A percentile compares a stretch with the other conserved stretches of the same genome.
Conservation (phyloP, 371 early-diverging fungal species). For the Vittaforma corneae region DNA sequence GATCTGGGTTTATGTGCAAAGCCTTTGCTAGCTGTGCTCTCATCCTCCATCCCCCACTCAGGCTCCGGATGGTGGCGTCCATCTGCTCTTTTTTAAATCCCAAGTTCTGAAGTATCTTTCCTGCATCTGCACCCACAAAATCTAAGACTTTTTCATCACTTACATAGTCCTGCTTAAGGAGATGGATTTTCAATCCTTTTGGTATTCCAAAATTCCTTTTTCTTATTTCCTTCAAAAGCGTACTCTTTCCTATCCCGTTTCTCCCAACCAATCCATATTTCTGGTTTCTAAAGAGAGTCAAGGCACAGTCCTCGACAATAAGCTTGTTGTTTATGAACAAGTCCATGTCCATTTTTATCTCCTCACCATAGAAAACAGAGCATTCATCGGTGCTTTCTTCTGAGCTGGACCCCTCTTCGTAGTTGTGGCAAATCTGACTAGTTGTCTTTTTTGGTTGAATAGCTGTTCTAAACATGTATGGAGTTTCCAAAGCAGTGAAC, state of each 20-base stretch:
- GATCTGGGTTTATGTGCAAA: slow-evolving; percentile 79
- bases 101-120: slow-evolving; percentile 77
- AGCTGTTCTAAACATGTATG: slow-evolving; percentile 16
- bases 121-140: slow-evolving; percentile 81
- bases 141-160: slow-evolving; percentile 59
- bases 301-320: slow-evolving; percentile 19
- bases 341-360: slow-evolving; percentile 25
- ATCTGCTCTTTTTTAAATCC: slow-evolving; percentile 74
- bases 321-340: slow-evolving; percentile 23
- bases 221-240: slow-evolving; percentile 65
- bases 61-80: slow-evolving; percentile 69
- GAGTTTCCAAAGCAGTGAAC: slow-evolving; percentile 34
- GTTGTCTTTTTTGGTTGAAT: slow-evolving; percentile 1
- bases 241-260: slow-evolving; percentile 53
- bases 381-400: slow-evolving; percentile 11
- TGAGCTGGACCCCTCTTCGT: slow-evolving; percentile 5
- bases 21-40: slow-evolving; percentile 84
- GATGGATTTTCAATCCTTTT: slow-evolving; percentile 79
- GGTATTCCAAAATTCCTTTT: slow-evolving; percentile 72
- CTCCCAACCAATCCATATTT: slow-evolving; percentile 48
- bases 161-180: slow-evolving; percentile 78
- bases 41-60: slow-evolving; percentile 98
- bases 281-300: slow-evolving; percentile 17
- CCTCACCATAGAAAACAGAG: slow-evolving; percentile 16
- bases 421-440: background rate